Evolutionary conservation across 2,329 filamentous ascomycete genomes (phyloP).

Genomic region (Cladosporium sp.): DNA sequence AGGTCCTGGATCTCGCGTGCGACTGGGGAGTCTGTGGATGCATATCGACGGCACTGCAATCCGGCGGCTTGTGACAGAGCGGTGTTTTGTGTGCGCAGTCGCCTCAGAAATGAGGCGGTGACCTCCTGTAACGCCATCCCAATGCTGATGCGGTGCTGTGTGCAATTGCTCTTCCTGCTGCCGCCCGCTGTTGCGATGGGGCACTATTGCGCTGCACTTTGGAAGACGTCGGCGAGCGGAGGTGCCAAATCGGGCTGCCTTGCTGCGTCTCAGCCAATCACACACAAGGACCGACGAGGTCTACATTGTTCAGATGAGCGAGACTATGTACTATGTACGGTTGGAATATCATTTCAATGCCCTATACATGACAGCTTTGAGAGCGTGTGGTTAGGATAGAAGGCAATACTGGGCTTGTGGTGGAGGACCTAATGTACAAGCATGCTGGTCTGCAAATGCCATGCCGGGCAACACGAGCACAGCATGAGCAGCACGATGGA

Average conservation of each 20-base stretch:
- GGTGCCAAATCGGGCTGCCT: neutral
- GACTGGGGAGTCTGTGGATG: slow-evolving; percentile 20
- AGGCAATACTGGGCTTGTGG: too few species aligned
- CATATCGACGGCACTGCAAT: slow-evolving; percentile 28
- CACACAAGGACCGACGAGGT: too few species aligned
- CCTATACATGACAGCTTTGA: too few species aligned
- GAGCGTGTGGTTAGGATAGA: too few species aligned
- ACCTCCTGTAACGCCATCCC: slow-evolving; percentile 31
- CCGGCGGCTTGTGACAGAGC: slow-evolving; percentile 18
- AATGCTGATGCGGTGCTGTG: neutral
- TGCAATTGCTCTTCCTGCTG: neutral
- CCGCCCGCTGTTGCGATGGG: neutral
- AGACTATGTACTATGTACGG: too few species aligned
- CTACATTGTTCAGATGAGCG: too few species aligned
- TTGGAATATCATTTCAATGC: too few species aligned
- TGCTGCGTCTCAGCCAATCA: neutral
- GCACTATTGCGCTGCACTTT: neutral
- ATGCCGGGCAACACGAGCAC: too few species aligned
- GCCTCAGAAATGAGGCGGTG: slow-evolving; percentile 26
- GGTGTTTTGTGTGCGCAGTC: slow-evolving; percentile 20
- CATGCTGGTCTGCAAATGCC: too few species aligned
- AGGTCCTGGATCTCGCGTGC: slow-evolving; percentile 34
- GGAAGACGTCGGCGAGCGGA: neutral
- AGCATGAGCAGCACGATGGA: too few species aligned
- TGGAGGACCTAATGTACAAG: too few species aligned